Conservation (phyloP, 1,139 yeast genomes). For the Arxiozyma slooffiae region DNA sequence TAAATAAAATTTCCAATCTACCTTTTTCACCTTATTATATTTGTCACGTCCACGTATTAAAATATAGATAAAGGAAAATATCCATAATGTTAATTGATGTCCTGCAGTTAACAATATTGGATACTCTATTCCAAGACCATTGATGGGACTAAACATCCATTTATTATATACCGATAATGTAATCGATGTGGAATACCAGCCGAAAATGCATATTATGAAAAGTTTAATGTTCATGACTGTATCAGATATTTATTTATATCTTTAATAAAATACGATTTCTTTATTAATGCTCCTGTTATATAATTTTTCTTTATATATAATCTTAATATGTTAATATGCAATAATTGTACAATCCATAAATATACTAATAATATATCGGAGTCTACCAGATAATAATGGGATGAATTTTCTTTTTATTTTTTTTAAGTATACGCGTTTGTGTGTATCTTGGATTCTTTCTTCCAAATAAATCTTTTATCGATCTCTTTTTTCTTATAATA, state of each 20-base stretch:
- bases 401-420: too few species aligned
- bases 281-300: too few species aligned
- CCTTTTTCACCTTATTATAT: conserved; percentile 1
- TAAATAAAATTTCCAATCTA: conserved; percentile 34
- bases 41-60: conserved; percentile 6
- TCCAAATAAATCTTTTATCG: background rate
- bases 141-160: conserved; percentile 78
- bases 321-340: too few species aligned
- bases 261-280: background rate
- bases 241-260: background rate
- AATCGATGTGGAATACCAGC: conserved; percentile 55
- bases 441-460: too few species aligned
- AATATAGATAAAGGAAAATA: conserved; percentile 21
- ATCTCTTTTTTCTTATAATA: background rate
- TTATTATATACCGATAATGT: conserved; percentile 83
- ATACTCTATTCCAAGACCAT: conserved; percentile 61
- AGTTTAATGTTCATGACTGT: conserved; percentile 3
- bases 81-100: conserved; percentile 66
- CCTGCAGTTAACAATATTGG: conserved; percentile 77
- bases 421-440: too few species aligned
- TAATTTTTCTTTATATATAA: background rate
- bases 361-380: too few species aligned
- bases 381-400: too few species aligned
- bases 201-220: conserved; percentile 22
- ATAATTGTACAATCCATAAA: background rate